Evolutionary conservation across 2,329 filamentous ascomycete genomes (phyloP).

Genomic region (Trichocomaceae sp.): DNA sequence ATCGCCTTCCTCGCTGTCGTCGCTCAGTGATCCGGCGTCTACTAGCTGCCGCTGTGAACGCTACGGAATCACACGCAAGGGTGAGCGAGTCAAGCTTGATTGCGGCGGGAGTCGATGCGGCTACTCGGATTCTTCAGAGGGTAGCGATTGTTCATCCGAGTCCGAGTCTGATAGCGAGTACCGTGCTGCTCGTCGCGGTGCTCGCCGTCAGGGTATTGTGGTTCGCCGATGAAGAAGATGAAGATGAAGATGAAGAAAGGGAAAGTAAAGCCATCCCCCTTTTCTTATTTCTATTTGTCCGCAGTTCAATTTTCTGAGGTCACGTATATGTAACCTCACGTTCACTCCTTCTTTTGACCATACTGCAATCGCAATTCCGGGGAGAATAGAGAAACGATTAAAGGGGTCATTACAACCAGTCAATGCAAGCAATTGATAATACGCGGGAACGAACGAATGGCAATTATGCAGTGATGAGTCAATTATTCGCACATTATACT

Average conservation of each 20-base stretch:
- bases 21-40: conserved; percentile 57
- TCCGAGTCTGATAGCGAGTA: conserved; percentile 36
- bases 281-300: neutral
- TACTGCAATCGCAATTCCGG: neutral
- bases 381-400: neutral
- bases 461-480: neutral
- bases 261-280: neutral
- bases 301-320: neutral
- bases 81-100: conserved; percentile 91
- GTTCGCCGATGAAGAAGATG: conserved; percentile 29
- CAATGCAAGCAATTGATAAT: neutral
- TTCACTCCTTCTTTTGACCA: neutral
- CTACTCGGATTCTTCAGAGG: conserved; percentile 59
- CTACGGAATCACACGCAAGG: conserved; percentile 90
- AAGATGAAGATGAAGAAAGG: neutral
- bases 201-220: conserved; percentile 34
- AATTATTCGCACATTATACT: neutral
- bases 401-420: neutral
- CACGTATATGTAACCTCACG: neutral
- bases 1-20: conserved; percentile 59
- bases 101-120: conserved; percentile 85
- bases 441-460: neutral
- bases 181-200: conserved; percentile 28
- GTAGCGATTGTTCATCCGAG: conserved; percentile 60
- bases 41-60: conserved; percentile 83